Evolutionary conservation across 2,329 filamentous ascomycete genomes (phyloP).

Genomic region (Eutypa lata): DNA sequence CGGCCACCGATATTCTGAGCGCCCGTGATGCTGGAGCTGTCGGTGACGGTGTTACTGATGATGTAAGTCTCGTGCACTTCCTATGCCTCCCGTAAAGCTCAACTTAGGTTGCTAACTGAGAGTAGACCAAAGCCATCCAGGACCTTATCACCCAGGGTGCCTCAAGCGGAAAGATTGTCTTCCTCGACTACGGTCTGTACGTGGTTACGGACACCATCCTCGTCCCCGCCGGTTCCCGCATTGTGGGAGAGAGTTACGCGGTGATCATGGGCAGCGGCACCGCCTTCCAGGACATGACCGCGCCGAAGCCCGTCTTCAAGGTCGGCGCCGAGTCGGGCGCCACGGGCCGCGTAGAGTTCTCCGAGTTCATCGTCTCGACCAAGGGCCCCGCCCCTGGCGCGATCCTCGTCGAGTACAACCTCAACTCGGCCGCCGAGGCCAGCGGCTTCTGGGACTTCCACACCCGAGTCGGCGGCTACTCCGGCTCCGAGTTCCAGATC

Average conservation of each 20-base stretch:
- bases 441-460: conserved; percentile 72
- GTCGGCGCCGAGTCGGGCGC: conserved; percentile 61
- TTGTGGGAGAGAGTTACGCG: conserved; percentile 31
- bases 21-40: conserved; percentile 54
- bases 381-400: conserved; percentile 66
- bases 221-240: conserved; percentile 40
- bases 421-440: conserved; percentile 45
- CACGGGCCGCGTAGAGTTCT: conserved; percentile 64
- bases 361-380: conserved; percentile 69
- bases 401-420: conserved; percentile 70
- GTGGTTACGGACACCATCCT: conserved; percentile 43
- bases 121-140: conserved; percentile 53
- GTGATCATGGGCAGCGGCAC: conserved; percentile 52
- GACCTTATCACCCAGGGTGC: conserved; percentile 50
- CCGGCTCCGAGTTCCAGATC: conserved; percentile 65
- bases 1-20: conserved; percentile 56
- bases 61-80: conserved; percentile 47
- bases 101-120: conserved; percentile 30
- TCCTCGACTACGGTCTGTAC: conserved; percentile 57
- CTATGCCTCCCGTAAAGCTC: conserved; percentile 40
- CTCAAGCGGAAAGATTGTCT: conserved; percentile 46
- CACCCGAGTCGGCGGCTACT: conserved; percentile 69
- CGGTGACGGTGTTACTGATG: conserved; percentile 69
- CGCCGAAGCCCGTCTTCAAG: conserved; percentile 63
- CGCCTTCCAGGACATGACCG: conserved; percentile 53